These are phyloP conservation scores for Ceratocystis cacaofunesta DNA, from an alignment of 2,329 filamentous ascomycete species.

Conservation along the genomic window DNA sequence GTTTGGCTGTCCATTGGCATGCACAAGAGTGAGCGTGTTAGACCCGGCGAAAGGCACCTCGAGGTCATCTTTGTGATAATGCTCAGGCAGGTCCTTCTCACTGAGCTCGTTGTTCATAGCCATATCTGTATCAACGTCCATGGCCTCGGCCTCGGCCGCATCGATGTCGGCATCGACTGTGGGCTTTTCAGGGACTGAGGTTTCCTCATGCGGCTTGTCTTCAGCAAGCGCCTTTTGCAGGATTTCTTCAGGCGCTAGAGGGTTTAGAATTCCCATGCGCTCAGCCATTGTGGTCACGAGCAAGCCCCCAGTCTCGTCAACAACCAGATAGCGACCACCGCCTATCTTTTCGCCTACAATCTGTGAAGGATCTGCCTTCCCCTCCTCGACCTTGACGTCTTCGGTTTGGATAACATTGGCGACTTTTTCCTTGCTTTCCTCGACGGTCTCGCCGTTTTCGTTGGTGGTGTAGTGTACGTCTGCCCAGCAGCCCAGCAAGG, in stretches of 20 bases:
- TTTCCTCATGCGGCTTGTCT: not conserved
- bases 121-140: not conserved
- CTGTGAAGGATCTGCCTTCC: constrained; percentile 14
- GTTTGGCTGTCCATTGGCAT: constrained; percentile 74
- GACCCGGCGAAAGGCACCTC: constrained; percentile 50
- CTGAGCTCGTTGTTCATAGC: not conserved
- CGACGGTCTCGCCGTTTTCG: constrained; percentile 22
- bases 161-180: not conserved
- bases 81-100: constrained; percentile 11
- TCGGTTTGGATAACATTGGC: not conserved
- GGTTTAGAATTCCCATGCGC: constrained; percentile 67
- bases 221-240: constrained; percentile 8
- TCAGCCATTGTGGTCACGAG: constrained; percentile 75
- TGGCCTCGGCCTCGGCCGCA: not conserved
- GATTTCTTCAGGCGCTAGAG: constrained; percentile 23
- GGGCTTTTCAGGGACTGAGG: not conserved
- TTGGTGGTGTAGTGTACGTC: constrained; percentile 62
- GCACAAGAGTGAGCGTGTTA: constrained; percentile 69
- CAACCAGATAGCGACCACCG: constrained; percentile 54
- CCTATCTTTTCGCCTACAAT: constrained; percentile 17
- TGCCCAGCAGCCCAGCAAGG: constrained; percentile 71
- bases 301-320: constrained; percentile 77
- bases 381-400: constrained; percentile 14
- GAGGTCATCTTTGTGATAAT: constrained; percentile 31
- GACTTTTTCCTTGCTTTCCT: constrained; percentile 18